Evolutionary conservation across 2,329 filamentous ascomycete species (phyloP).

Genomic region (Diaporthe ampelina): DNA sequence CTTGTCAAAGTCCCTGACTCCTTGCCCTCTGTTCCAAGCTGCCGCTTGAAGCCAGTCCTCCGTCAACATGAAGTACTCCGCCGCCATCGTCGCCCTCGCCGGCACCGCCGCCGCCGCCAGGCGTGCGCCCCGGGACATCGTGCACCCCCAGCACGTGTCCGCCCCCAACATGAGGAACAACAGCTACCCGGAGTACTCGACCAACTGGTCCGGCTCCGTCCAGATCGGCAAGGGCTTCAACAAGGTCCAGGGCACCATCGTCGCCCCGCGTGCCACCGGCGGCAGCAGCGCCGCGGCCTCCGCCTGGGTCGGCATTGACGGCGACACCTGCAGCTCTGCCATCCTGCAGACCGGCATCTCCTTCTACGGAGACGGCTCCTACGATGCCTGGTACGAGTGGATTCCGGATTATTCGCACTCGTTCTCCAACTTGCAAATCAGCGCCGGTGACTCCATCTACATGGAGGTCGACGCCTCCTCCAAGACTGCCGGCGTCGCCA

Average conservation of each 20-base stretch:
- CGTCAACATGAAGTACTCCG: constrained; percentile 64
- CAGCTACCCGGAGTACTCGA: constrained; percentile 62
- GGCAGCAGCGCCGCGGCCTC: constrained; percentile 58
- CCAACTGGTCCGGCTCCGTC: constrained; percentile 73
- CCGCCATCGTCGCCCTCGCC: constrained; percentile 53
- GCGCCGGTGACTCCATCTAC: constrained; percentile 37
- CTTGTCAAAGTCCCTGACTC: constrained; percentile 17
- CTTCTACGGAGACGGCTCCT: constrained; percentile 59
- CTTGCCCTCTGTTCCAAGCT: neutral
- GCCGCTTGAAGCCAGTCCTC: neutral
- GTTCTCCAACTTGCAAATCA: constrained; percentile 39
- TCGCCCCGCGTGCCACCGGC: constrained; percentile 58
- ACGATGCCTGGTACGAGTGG: constrained; percentile 73
- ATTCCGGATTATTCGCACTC: constrained; percentile 64
- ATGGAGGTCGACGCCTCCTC: constrained; percentile 53
- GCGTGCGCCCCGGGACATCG: constrained; percentile 49
- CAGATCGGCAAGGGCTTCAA: constrained; percentile 65
- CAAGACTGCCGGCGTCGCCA: constrained; percentile 57
- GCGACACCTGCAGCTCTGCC: constrained; percentile 55
- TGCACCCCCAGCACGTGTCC: constrained; percentile 44
- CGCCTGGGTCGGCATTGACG: constrained; percentile 73
- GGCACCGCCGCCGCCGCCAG: constrained; percentile 52
- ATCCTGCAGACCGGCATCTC: constrained; percentile 72
- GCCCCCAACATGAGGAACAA: constrained; percentile 52
- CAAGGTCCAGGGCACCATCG: constrained; percentile 65